These are phyloP conservation scores for Silene noctiflora DNA, from an alignment of 179 eudicot genomes.

Conservation along the genomic window DNA sequence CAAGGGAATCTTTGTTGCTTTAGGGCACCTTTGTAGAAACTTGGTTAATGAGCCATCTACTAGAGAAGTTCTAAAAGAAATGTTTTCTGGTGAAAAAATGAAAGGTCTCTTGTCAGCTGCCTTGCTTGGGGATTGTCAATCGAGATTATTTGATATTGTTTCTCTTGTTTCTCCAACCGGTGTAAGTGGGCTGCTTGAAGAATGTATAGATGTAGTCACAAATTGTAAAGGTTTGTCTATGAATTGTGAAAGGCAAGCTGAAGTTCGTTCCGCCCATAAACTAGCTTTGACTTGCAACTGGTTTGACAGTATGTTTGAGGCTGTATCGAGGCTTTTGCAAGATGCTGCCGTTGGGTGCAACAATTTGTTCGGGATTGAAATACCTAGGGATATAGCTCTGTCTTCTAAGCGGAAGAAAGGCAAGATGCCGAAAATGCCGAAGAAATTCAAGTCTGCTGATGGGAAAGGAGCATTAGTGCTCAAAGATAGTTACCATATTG, in stretches of 20 bases:
- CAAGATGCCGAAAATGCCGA: conserved; percentile 33
- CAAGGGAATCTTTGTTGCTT: conserved; percentile 65
- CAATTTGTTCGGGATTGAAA: conserved; percentile 43
- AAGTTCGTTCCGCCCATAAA: conserved; percentile 80
- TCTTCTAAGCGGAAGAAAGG: conserved; percentile 50
- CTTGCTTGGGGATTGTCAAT: conserved; percentile 43
- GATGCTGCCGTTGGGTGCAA: conserved; percentile 52
- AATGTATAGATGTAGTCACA: conserved; percentile 58
- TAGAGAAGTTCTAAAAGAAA: conserved; percentile 42
- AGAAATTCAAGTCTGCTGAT: conserved; percentile 32
- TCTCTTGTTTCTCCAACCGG: conserved; percentile 45
- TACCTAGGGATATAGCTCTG: conserved; percentile 36
- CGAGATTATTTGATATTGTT: conserved; percentile 64
- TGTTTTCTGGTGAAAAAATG: conserved; percentile 59
- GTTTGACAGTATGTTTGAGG: conserved; percentile 67
- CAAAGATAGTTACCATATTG: conserved; percentile 46
- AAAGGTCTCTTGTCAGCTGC: conserved; percentile 59
- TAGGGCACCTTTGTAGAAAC: conserved; percentile 55
- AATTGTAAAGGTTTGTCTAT: conserved; percentile 50
- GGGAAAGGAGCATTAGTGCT: conserved; percentile 15
- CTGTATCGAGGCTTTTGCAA: conserved; percentile 43
- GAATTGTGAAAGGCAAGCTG: conserved; percentile 55
- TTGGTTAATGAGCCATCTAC: conserved; percentile 48
- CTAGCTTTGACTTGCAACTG: conserved; percentile 61
- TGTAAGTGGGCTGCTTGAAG: conserved; percentile 44